Conservation (phyloP, 2,329 filamentous ascomycete species). For the Calonectria ilicicola region DNA sequence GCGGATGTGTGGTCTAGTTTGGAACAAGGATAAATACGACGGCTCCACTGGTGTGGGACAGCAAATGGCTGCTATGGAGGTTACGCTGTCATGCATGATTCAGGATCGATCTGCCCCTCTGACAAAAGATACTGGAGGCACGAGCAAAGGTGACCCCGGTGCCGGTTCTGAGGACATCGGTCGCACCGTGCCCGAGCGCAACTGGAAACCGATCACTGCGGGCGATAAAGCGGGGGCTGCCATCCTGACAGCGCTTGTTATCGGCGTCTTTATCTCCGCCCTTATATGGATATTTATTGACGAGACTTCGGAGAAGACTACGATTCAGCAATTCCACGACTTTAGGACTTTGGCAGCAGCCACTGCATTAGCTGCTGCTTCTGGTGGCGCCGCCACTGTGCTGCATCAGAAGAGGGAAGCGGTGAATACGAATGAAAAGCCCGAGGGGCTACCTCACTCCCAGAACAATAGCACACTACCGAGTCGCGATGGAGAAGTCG, state of each 20-base stretch:
- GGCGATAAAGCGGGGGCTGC: slow-evolving; percentile 77
- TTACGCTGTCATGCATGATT: slow-evolving; percentile 72
- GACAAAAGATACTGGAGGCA: slow-evolving; percentile 68
- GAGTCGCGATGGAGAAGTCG: slow-evolving; percentile 32
- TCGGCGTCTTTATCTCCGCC: slow-evolving; percentile 67
- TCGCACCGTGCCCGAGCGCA: slow-evolving; percentile 45
- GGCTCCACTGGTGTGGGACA: slow-evolving; percentile 73
- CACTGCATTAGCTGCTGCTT: slow-evolving; percentile 34
- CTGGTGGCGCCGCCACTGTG: slow-evolving; percentile 36
- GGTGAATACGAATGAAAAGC: slow-evolving; percentile 39
- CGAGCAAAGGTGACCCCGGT: slow-evolving; percentile 59
- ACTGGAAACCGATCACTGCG: slow-evolving; percentile 54
- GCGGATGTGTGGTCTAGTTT: slow-evolving; percentile 70
- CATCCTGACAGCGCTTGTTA: slow-evolving; percentile 69
- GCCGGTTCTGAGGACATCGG: slow-evolving; percentile 61
- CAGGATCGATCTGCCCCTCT: slow-evolving; percentile 55
- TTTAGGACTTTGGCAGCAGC: slow-evolving; percentile 36
- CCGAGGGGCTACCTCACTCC: slow-evolving; percentile 12
- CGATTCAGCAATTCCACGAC: slow-evolving; percentile 47
- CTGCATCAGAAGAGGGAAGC: slow-evolving; percentile 33
- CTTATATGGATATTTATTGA: slow-evolving; percentile 62
- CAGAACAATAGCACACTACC: slow-evolving; percentile 37
- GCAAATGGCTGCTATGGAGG: slow-evolving; percentile 77
- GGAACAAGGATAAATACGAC: slow-evolving; percentile 69
- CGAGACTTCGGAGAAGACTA: slow-evolving; percentile 53